Percentiles rank a stretch among this genome's conserved stretches.
Evolutionary conservation across 129 eudicot species (phyloP).

Genomic region (carrot (Daucus carota)): DNA sequence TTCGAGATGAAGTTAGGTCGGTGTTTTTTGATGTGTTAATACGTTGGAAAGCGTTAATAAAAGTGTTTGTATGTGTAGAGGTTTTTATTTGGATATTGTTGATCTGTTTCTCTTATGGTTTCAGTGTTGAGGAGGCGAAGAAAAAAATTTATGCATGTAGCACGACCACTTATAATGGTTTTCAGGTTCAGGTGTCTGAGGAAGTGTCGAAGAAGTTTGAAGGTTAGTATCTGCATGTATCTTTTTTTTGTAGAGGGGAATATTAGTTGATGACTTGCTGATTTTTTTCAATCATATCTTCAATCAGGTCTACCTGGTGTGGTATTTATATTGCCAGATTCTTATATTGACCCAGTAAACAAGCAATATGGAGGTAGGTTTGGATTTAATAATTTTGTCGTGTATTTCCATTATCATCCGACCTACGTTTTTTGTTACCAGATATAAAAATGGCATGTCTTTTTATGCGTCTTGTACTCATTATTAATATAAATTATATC

Average conservation of each 20-base stretch:
- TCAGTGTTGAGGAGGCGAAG: conserved; percentile 93
- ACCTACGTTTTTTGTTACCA: neutral
- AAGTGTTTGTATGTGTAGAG: neutral
- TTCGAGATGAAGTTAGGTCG: neutral
- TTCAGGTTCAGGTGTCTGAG: conserved; percentile 72
- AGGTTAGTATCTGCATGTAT: conserved; percentile 20
- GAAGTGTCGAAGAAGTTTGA: conserved; percentile 76
- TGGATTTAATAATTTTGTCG: neutral
- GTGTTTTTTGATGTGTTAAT: no score
- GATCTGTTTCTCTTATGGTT: neutral
- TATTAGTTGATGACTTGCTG: neutral
- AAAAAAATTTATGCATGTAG: conserved; percentile 90
- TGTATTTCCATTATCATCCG: no score
- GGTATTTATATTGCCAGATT: conserved; percentile 85
- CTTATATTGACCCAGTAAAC: conserved; percentile 91
- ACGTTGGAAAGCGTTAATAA: neutral
- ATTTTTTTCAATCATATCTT: conserved; percentile 2
- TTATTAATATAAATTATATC: neutral
- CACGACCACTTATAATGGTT: conserved; percentile 79
- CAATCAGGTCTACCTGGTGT: conserved; percentile 70
- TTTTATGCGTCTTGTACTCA: neutral
- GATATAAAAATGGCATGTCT: neutral
- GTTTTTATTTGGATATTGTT: neutral
- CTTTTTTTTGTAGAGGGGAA: neutral
- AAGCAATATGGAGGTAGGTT: conserved; percentile 84